phyloP scores from a whole-genome alignment of 2,329 filamentous ascomycete species.

The Aquanectria penicillioides region DNA sequence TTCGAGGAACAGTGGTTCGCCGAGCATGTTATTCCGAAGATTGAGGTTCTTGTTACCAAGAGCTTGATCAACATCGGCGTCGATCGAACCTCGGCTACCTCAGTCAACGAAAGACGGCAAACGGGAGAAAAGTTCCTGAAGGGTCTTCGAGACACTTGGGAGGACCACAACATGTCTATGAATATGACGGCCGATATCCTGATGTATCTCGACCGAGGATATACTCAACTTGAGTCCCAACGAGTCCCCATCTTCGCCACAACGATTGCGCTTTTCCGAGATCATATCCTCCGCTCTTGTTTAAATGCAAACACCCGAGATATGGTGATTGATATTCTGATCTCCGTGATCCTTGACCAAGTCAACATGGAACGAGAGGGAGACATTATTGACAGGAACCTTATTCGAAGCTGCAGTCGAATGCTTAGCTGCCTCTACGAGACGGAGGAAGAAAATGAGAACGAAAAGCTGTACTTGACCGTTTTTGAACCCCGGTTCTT shows the following conservation, averaged over 20 bases:
- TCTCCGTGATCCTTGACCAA: slow-evolving; percentile 86
- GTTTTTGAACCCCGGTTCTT: slow-evolving; percentile 86
- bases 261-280: slow-evolving; percentile 88
- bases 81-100: slow-evolving; percentile 64
- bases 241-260: slow-evolving; percentile 83
- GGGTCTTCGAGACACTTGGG: slow-evolving; percentile 81
- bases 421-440: slow-evolving; percentile 94
- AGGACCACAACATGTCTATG: slow-evolving; percentile 91
- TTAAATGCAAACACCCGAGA: slow-evolving; percentile 57
- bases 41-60: slow-evolving; percentile 76
- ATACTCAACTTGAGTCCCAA: slow-evolving; percentile 71
- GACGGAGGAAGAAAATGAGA: slow-evolving; percentile 78
- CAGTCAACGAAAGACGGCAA: slow-evolving; percentile 80
- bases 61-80: slow-evolving; percentile 71
- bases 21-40: slow-evolving; percentile 75
- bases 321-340: slow-evolving; percentile 78
- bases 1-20: slow-evolving; percentile 87
- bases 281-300: slow-evolving; percentile 78
- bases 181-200: slow-evolving; percentile 96
- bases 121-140: slow-evolving; percentile 86
- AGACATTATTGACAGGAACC: slow-evolving; percentile 83
- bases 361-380: slow-evolving; percentile 92
- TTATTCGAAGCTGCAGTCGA: slow-evolving; percentile 84
- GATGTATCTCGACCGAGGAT: slow-evolving; percentile 96
- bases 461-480: slow-evolving; percentile 83